phyloP scores from a whole-genome alignment of 2,329 filamentous ascomycete genomes.

The Penicillium sp. region DNA sequence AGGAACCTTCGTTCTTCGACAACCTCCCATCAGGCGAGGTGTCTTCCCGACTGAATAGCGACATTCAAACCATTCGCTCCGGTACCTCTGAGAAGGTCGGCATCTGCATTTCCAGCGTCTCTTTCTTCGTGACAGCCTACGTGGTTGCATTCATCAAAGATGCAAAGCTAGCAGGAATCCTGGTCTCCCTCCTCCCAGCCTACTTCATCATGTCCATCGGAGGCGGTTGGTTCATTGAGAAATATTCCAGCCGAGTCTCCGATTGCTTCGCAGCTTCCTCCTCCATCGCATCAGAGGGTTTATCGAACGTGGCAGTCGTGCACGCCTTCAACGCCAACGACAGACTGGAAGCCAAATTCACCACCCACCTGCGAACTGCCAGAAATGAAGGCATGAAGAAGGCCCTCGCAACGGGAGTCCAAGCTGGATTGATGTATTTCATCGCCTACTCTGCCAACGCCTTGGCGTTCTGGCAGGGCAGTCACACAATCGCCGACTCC shows the following conservation, averaged over 20 bases:
- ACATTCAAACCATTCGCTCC: constrained; percentile 68
- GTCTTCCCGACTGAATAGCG: constrained; percentile 65
- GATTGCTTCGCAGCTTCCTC: constrained; percentile 62
- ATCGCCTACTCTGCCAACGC: constrained; percentile 70
- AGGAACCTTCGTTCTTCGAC: constrained; percentile 69
- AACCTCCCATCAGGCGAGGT: constrained; percentile 67
- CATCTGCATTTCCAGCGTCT: constrained; percentile 63
- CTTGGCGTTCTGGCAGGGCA: constrained; percentile 71
- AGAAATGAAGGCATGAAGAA: constrained; percentile 61
- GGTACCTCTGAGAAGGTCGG: constrained; percentile 76
- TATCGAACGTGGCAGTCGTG: constrained; percentile 65
- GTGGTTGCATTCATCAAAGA: constrained; percentile 70
- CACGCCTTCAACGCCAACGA: constrained; percentile 66
- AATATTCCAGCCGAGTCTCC: constrained; percentile 55
- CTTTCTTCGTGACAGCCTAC: constrained; percentile 71
- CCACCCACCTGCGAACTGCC: constrained; percentile 57
- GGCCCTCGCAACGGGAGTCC: constrained; percentile 59
- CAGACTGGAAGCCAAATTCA: constrained; percentile 64
- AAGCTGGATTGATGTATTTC: constrained; percentile 68
- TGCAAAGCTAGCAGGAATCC: constrained; percentile 64
- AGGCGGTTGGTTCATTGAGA: constrained; percentile 59
- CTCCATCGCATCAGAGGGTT: constrained; percentile 65
- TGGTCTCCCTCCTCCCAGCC: constrained; percentile 66
- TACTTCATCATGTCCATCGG: constrained; percentile 64
- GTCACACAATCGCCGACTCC: constrained; percentile 54